Conservation (phyloP, 805 yeast genomes). For the Sugiyamaella floridensis region DNA sequence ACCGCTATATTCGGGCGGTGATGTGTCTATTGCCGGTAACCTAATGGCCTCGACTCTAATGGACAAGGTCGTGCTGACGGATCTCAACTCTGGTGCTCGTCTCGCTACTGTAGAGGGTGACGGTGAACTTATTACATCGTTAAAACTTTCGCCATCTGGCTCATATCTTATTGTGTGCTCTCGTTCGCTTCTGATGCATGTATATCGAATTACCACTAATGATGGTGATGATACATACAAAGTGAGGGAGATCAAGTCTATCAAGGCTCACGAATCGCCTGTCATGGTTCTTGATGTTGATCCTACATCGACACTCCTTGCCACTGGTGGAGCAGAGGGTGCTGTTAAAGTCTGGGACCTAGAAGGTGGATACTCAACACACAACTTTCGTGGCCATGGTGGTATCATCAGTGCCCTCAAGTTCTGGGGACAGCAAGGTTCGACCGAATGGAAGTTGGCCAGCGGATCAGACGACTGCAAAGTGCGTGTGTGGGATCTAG, state of each 20-base stretch:
- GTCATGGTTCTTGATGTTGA: conserved; percentile 74
- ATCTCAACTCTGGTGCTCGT: conserved; percentile 50
- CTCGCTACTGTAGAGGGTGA: conserved; percentile 72
- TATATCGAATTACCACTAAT: conserved; percentile 43
- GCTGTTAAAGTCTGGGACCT: conserved; percentile 86
- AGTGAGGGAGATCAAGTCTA: conserved; percentile 16
- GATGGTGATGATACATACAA: conserved; percentile 24
- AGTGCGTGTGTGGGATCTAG: conserved; percentile 57
- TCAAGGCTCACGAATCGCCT: conserved; percentile 56
- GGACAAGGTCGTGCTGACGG: conserved; percentile 68
- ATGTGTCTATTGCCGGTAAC: conserved; percentile 61
- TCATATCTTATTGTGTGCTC: conserved; percentile 62
- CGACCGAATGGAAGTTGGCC: conserved; percentile 66
- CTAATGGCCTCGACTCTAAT: conserved; percentile 71
- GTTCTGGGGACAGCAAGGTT: conserved; percentile 66
- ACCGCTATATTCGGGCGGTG: conserved; percentile 85
- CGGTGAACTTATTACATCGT: conserved; percentile 69
- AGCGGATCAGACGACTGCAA: conserved; percentile 58
- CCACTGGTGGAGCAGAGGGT: conserved; percentile 95
- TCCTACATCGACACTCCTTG: conserved; percentile 73
- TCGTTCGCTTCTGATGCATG: conserved; percentile 73
- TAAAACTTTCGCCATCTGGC: conserved; percentile 74
- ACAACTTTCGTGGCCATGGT: conserved; percentile 88
- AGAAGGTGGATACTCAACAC: conserved; percentile 81
- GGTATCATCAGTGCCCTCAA: conserved; percentile 71